Conservation (phyloP, 106 monocot genomes). For the Gastrodia elata region DNA sequence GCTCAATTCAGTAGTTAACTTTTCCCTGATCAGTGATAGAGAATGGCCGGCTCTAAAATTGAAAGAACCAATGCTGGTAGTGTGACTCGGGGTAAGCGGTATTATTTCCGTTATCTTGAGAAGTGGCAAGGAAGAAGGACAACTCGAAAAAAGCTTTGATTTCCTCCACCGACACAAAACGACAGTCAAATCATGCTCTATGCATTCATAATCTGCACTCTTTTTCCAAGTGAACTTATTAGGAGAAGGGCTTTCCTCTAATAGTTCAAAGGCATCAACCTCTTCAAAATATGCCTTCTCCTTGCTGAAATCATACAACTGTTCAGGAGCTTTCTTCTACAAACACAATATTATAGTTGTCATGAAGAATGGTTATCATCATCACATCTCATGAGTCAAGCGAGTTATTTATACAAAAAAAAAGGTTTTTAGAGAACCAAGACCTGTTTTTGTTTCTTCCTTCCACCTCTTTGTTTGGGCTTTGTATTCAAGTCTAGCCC, state of each 20-base stretch:
- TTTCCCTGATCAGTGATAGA: constrained; percentile 32
- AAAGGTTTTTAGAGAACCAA: constrained; percentile 16
- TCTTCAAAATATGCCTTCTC: constrained; percentile 85
- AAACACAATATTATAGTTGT: constrained; percentile 4
- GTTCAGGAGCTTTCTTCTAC: constrained; percentile 42
- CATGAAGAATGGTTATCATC: background rate
- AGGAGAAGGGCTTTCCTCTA: constrained; percentile 87
- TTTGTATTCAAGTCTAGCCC: constrained; percentile 32
- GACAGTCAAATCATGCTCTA: constrained; percentile 51
- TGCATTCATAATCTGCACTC: constrained; percentile 24
- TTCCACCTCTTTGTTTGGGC: constrained; percentile 31
- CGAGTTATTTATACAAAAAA: background rate
- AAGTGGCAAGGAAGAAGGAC: constrained; percentile 14
- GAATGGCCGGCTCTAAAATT: background rate
- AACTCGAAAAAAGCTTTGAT: constrained; percentile 37
- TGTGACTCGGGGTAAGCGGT: background rate
- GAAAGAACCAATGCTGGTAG: background rate
- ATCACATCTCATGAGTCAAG: background rate
- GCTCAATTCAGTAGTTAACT: constrained; percentile 21
- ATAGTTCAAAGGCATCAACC: constrained; percentile 77
- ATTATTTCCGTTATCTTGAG: constrained; percentile 20
- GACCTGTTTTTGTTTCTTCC: constrained; percentile 38
- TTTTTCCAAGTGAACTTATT: constrained; percentile 51
- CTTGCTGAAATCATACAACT: constrained; percentile 47
- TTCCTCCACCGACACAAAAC: constrained; percentile 75